These are phyloP conservation scores for Diaporthe humulicola DNA, from an alignment of 2,329 filamentous ascomycete species.

Conservation along the genomic window DNA sequence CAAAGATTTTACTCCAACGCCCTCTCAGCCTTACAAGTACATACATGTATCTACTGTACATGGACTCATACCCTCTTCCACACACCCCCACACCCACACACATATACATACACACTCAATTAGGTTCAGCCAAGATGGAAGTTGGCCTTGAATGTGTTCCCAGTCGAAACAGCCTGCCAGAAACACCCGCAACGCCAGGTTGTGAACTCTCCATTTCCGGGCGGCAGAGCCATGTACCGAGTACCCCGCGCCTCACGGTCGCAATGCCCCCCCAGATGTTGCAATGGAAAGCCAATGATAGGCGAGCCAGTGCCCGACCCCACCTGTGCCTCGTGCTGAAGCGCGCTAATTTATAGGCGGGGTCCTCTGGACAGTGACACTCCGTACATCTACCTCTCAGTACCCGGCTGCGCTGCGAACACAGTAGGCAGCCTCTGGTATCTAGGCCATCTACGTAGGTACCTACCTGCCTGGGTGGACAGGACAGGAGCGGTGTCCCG, in stretches of 20 bases:
- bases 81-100: neutral
- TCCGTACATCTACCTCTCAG: neutral
- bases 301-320: neutral
- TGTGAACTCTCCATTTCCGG: neutral
- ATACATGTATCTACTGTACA: neutral
- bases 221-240: constrained; percentile 3
- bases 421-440: neutral
- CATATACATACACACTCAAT: neutral
- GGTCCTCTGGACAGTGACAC: neutral
- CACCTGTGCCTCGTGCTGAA: constrained; percentile 26
- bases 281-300: constrained; percentile 31
- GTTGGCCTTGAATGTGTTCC: neutral
- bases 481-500: constrained; percentile 15
- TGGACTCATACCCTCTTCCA: neutral
- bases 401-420: neutral
- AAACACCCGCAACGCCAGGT: neutral
- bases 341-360: constrained; percentile 16
- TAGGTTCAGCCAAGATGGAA: constrained; percentile 1
- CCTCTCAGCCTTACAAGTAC: constrained; percentile 18
- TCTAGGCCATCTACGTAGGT: neutral
- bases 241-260: constrained; percentile 21
- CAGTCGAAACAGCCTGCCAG: neutral
- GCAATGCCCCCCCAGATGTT: constrained; percentile 21
- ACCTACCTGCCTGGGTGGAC: neutral
- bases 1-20: neutral